phyloP scores from a whole-genome alignment of 192 early-diverging fungal genomes.

The Phycomyces blakesleeanus region DNA sequence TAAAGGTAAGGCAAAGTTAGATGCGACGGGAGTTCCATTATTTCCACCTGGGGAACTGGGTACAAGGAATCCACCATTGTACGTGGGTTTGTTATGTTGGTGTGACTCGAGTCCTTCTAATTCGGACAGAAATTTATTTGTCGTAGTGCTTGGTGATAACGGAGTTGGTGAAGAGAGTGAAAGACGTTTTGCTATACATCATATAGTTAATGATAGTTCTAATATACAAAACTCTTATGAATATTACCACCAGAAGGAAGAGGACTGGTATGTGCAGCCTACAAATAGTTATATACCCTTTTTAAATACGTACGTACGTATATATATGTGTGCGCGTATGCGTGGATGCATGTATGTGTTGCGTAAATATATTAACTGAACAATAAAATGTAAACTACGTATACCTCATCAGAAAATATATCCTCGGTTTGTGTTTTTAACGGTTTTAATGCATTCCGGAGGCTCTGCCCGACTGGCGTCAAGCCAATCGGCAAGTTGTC shows the following conservation, averaged over 20 bases:
- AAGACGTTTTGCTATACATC: background rate
- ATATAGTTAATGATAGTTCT: no score
- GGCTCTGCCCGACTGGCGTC: constrained; percentile 1
- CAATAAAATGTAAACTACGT: no score
- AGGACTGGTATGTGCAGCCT: no score
- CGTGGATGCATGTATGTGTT: no score
- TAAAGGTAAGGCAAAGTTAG: background rate
- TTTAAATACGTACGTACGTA: no score
- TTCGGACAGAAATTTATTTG: constrained; percentile 4
- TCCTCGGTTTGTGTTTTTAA: background rate
- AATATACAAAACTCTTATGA: no score
- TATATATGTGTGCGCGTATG: no score
- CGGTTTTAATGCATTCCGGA: no score
- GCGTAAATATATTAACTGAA: no score
- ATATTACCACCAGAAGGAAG: no score
- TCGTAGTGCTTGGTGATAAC: background rate
- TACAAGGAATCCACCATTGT: constrained; percentile 10
- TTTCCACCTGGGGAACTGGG: constrained; percentile 5
- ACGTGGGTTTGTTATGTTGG: constrained; percentile 4
- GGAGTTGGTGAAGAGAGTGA: background rate
- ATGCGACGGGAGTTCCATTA: background rate
- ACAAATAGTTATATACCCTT: no score
- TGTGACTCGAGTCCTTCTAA: constrained; percentile 6
- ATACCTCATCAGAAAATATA: constrained; percentile 13
- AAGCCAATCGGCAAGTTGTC: constrained; percentile 18